A percentile compares a stretch with the other conserved stretches of the same genome.
phyloP scores from a whole-genome alignment of 495 filamentous ascomycete species.

The Neurospora sp. region DNA sequence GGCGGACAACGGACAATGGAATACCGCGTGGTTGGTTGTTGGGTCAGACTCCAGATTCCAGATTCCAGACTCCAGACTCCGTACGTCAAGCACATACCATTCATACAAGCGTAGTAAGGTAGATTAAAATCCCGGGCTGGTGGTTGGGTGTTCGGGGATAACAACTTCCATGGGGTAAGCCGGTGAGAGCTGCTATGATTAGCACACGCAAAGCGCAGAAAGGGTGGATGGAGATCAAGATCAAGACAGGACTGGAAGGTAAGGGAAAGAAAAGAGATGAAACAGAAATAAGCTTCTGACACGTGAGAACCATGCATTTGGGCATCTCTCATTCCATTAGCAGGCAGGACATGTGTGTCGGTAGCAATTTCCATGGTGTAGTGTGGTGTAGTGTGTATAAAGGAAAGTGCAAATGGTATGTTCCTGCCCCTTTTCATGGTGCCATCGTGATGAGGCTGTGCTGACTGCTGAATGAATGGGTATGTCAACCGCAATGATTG shows the following conservation, averaged over 20 bases:
- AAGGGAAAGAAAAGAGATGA: neutral
- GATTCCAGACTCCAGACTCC: neutral
- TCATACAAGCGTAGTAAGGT: neutral
- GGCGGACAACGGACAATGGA: neutral
- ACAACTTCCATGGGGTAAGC: neutral
- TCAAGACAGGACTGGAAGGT: neutral
- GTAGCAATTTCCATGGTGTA: neutral
- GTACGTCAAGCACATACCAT: neutral
- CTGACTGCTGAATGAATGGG: neutral
- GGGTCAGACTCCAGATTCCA: neutral
- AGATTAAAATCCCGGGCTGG: neutral
- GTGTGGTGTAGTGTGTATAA: no score
- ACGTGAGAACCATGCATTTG: neutral
- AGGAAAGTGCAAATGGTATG: neutral
- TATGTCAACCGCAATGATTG: neutral
- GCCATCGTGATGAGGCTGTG: neutral
- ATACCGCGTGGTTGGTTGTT: neutral
- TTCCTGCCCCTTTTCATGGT: neutral
- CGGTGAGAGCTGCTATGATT: neutral
- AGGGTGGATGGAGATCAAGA: neutral
- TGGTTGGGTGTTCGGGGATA: neutral
- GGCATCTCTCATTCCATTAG: neutral
- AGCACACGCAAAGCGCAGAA: neutral
- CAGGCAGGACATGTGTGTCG: neutral
- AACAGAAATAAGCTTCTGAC: neutral